These are phyloP conservation scores for Casuarina cunninghamiana DNA, from an alignment of 306 rosid genomes.

Conservation along the genomic window DNA sequence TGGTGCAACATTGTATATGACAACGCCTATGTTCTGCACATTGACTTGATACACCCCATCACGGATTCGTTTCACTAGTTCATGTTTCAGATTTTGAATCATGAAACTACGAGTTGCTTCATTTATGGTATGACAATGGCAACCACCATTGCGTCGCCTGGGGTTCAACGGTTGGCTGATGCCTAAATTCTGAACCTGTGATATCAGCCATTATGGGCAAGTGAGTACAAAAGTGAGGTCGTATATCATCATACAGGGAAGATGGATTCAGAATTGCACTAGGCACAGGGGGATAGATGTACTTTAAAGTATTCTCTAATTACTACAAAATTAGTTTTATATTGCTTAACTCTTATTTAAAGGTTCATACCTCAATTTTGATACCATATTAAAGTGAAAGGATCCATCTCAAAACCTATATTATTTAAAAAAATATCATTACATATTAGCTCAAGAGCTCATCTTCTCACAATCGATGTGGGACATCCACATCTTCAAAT, in stretches of 20 bases:
- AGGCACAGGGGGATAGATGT: background rate
- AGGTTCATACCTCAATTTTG: too few species aligned
- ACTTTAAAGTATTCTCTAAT: background rate
- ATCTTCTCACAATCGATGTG: too few species aligned
- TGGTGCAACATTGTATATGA: background rate
- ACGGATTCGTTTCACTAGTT: background rate
- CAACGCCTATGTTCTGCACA: background rate
- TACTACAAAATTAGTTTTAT: too few species aligned
- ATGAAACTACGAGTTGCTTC: background rate
- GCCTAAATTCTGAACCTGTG: background rate
- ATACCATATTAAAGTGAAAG: too few species aligned
- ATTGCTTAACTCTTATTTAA: too few species aligned
- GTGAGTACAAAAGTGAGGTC: background rate
- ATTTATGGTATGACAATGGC: background rate
- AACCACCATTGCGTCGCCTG: background rate
- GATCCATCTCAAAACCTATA: too few species aligned
- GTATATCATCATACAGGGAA: background rate
- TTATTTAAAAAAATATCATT: too few species aligned
- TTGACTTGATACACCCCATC: conserved; percentile 8
- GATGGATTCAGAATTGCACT: background rate
- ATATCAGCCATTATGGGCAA: background rate
- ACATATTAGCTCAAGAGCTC: too few species aligned
- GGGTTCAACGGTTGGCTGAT: background rate
- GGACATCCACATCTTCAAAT: too few species aligned
- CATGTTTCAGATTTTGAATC: background rate